phyloP scores from a whole-genome alignment of 495 filamentous ascomycete species.

The Neurospora terricola region DNA sequence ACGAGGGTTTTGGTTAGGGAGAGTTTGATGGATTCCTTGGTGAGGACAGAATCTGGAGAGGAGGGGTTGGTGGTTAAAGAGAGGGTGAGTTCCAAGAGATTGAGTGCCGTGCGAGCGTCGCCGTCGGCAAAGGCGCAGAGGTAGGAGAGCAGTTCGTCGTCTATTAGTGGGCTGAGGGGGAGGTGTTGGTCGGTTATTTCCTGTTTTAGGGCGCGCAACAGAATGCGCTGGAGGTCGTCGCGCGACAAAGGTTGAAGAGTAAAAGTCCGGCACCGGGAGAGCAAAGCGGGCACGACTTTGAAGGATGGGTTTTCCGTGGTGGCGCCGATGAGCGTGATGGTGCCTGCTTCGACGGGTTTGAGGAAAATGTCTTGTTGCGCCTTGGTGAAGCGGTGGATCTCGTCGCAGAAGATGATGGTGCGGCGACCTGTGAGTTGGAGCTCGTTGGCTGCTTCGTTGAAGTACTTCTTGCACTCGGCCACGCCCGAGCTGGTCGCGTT shows the following conservation, averaged over 20 bases:
- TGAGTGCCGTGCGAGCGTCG: conserved; percentile 85
- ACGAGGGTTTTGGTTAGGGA: conserved; percentile 82
- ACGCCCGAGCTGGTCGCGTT: conserved; percentile 87
- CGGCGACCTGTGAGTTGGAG: conserved; percentile 71
- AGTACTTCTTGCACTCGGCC: conserved; percentile 91
- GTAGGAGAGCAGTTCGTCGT: conserved; percentile 68
- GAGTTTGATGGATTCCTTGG: conserved; percentile 61
- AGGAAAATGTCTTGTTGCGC: conserved; percentile 92
- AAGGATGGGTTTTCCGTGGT: conserved; percentile 97
- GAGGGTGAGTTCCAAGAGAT: conserved; percentile 82
- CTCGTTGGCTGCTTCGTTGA: conserved; percentile 75
- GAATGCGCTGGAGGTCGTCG: conserved; percentile 59
- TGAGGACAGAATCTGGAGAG: conserved; percentile 49
- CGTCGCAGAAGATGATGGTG: conserved; percentile 96
- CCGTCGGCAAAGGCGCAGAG: conserved; percentile 81
- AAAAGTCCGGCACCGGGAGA: conserved; percentile 86
- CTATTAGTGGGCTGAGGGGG: conserved; percentile 48
- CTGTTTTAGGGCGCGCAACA: conserved; percentile 58
- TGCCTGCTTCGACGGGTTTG: conserved; percentile 83
- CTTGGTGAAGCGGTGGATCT: conserved; percentile 92
- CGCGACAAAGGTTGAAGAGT: conserved; percentile 66
- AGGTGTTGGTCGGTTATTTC: conserved; percentile 32
- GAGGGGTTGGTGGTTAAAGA: conserved; percentile 36
- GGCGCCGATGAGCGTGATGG: conserved; percentile 85
- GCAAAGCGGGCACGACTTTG: conserved; percentile 79